phyloP scores from a whole-genome alignment of 139 green algal genomes.

The Closterium sp. region DNA sequence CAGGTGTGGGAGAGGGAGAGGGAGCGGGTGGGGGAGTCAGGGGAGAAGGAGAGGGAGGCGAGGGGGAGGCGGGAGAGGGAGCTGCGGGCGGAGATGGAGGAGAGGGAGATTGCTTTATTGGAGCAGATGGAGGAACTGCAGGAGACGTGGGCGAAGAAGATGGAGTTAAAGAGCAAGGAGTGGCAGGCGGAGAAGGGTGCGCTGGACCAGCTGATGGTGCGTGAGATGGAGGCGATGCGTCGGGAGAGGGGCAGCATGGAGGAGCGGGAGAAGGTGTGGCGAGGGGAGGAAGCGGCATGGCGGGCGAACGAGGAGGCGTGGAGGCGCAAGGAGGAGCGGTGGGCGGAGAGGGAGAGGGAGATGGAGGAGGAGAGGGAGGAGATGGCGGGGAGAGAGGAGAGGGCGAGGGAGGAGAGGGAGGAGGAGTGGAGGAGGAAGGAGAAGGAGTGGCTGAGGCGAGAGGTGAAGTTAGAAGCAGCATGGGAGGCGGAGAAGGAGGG shows the following conservation, averaged over 20 bases:
- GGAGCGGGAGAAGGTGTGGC: neutral
- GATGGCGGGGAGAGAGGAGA: neutral
- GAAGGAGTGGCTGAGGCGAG: neutral
- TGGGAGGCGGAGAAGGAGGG: neutral
- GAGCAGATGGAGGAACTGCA: neutral
- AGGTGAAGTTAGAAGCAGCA: neutral
- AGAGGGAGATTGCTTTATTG: neutral
- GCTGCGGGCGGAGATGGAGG: neutral
- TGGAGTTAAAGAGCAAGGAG: neutral
- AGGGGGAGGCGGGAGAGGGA: neutral
- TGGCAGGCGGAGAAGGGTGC: neutral
- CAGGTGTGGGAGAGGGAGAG: neutral
- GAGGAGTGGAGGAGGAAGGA: neutral
- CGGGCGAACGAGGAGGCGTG: neutral
- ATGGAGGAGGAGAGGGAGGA: neutral
- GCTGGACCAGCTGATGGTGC: neutral
- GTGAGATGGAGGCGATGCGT: neutral
- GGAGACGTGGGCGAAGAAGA: neutral
- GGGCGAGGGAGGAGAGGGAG: neutral
- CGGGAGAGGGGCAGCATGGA: neutral
- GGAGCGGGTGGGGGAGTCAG: neutral
- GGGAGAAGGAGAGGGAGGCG: neutral
- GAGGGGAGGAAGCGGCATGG: neutral
- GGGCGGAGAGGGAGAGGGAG: neutral
- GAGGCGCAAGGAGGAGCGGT: neutral